Evolutionary conservation across 2,329 filamentous ascomycete genomes (phyloP).

Genomic region (Tolypocladium cylindrosporum): DNA sequence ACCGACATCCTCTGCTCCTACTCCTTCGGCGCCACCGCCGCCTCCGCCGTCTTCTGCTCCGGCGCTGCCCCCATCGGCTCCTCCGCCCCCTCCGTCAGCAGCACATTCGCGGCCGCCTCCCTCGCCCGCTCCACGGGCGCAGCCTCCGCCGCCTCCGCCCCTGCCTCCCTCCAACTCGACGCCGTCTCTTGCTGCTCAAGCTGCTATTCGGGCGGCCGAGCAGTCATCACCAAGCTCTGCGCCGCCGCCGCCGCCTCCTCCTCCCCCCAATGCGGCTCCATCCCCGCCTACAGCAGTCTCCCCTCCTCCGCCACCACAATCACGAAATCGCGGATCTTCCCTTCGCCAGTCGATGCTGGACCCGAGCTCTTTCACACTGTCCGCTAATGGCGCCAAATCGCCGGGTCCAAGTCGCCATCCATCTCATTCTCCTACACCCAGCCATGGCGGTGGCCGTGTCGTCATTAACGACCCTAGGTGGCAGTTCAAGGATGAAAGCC

Average conservation of each 20-base stretch:
- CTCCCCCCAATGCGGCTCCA: constrained; percentile 14
- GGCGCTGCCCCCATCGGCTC: constrained; percentile 33
- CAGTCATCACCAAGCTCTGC: constrained; percentile 26
- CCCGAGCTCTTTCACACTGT: constrained; percentile 65
- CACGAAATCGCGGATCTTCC: constrained; percentile 32
- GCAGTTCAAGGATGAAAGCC: constrained; percentile 74
- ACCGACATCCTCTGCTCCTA: constrained; percentile 27
- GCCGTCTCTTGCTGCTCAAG: constrained; percentile 32
- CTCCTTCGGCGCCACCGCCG: constrained; percentile 29
- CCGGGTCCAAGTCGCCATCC: constrained; percentile 30
- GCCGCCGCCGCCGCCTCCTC: constrained; percentile 26
- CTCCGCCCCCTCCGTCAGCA: constrained; percentile 32
- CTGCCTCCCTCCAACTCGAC: constrained; percentile 12
- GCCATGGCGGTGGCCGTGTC: constrained; percentile 28
- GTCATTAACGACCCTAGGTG: constrained; percentile 71
- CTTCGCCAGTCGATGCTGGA: constrained; percentile 58
- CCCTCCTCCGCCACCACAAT: constrained; percentile 25
- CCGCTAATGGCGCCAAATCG: constrained; percentile 48
- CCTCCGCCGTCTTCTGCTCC: constrained; percentile 33
- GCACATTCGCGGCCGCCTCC: constrained; percentile 22
- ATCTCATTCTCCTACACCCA: constrained; percentile 18
- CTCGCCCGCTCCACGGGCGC: constrained; percentile 29
- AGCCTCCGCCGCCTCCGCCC: constrained; percentile 15
- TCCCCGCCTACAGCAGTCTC: constrained; percentile 25
- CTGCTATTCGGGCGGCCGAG: constrained; percentile 32